phyloP scores from a whole-genome alignment of 192 early-diverging fungal species.

The Gigaspora rosea region DNA sequence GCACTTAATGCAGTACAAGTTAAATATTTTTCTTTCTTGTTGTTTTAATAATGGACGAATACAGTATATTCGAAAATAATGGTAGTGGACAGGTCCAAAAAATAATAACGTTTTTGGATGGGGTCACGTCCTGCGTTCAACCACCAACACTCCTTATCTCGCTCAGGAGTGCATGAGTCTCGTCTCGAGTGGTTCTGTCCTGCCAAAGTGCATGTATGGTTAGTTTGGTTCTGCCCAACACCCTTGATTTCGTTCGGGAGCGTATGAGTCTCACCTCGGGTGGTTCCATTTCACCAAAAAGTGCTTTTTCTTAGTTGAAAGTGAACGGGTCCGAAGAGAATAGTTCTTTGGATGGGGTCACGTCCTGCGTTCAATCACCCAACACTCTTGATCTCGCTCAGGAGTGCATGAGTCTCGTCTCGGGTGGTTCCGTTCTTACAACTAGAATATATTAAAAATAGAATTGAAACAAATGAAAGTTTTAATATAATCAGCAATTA shows the following conservation, averaged over 20 bases:
- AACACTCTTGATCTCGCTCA: conserved; percentile 3
- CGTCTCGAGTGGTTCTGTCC: conserved; percentile 23
- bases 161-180: background rate
- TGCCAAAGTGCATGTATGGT: conserved; percentile 12
- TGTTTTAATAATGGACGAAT: conserved; percentile 10
- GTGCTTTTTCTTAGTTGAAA: conserved; percentile 4
- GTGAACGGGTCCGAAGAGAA: conserved; percentile 4
- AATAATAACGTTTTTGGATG: background rate
- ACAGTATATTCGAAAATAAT: background rate
- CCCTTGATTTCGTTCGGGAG: conserved; percentile 24
- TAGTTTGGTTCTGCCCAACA: background rate
- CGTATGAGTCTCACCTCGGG: conserved; percentile 15
- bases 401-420: conserved; percentile 14
- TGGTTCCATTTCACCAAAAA: background rate
- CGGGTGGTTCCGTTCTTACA: conserved; percentile 28
- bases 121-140: conserved; percentile 25
- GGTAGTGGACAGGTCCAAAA: conserved; percentile 19
- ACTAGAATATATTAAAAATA: conserved; percentile 21
- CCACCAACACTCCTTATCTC: conserved; percentile 1
- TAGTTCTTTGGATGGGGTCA: conserved; percentile 14
- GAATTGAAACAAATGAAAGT: background rate
- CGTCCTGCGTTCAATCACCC: conserved; percentile 26
- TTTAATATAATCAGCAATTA: conserved; percentile 7
- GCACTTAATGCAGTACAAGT: conserved; percentile 19
- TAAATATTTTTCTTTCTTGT: conserved; percentile 14